Evolutionary conservation across 306 rosid species (phyloP), one percentile per base, ranked within the genome.

Genomic region (Acacia crassicarpa): DNA sequence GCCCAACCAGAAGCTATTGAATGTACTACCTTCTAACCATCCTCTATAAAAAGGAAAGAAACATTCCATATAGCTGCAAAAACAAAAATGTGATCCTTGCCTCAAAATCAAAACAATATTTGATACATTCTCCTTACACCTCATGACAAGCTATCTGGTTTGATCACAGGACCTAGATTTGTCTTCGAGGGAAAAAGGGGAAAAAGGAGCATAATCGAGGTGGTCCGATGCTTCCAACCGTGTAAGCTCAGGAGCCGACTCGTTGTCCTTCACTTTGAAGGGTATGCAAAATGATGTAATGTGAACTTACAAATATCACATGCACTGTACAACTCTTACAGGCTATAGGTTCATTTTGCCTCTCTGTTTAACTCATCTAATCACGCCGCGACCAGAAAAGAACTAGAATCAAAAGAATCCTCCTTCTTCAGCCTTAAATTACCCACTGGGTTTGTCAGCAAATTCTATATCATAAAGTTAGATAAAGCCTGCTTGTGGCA

Each of bases 1-100:
- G 61, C 89, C 78, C 83, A 83, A 92, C 98, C 89, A 91, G 97
- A 89, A 93, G 99, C 94, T 96, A 38, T 90, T 93, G 91, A 89
- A 86, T 88, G 91, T 87, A 89, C 90, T 83, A 75, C 49, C 79
- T 81, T 86, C 82, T 84, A 85, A 86, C 94, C 86, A 82, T 90
- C 80, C 69, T 88, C 79, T 87, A 65, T 78, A 67, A 81, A 81
- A 86, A 82, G 83, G 84, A 86, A 86, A 82, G 90, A 87, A 87
- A 68, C 87, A 74, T 80, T 79, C 80, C 77, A 33, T 67, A 80
- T 86, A 66, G 74, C 86, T 83, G 81, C 77, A 69, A 89, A 89
- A 83, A 73, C 62, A 69, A 78, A 59, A 72, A 70, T 74, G 59
- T 78, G 51, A 73, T 68, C 63, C 58, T 83, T 81, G 82, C 84